A percentile compares a stretch with the other conserved stretches of the same genome.
Conservation (phyloP, 169 alveolate species). For the Hepatocystis sp. region DNA sequence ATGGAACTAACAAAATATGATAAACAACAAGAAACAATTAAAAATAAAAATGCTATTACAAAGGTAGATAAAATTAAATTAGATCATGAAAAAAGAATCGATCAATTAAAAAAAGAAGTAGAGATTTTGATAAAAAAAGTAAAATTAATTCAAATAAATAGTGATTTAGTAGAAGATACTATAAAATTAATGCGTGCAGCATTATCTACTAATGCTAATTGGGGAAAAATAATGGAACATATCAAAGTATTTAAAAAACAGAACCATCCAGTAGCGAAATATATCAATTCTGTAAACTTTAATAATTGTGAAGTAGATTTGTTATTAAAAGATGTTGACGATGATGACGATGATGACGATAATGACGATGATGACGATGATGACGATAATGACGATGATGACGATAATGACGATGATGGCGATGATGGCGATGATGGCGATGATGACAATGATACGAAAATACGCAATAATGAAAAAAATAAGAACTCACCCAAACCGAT, state of each 20-base stretch:
- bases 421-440: no score
- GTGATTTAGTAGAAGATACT: slow-evolving; percentile 86
- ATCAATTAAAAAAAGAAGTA: slow-evolving; percentile 80
- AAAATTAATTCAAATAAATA: slow-evolving; percentile 85
- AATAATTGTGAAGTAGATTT: slow-evolving; percentile 82
- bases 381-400: no score
- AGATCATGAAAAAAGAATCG: slow-evolving; percentile 91
- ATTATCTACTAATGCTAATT: slow-evolving; percentile 90
- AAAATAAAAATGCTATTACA: slow-evolving; percentile 57
- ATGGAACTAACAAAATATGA: slow-evolving; percentile 65
- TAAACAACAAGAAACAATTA: slow-evolving; percentile 66
- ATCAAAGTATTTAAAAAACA: slow-evolving; percentile 89
- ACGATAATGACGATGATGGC: no score
- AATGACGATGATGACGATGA: no score
- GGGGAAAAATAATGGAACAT: slow-evolving; percentile 93
- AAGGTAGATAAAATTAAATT: slow-evolving; percentile 90
- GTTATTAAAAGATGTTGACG: slow-evolving; percentile 72
- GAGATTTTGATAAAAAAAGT: slow-evolving; percentile 85
- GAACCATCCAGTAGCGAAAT: slow-evolving; percentile 91
- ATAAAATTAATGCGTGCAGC: slow-evolving; percentile 83
- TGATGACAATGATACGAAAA: slow-evolving; percentile 46
- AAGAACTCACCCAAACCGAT: slow-evolving; percentile 1
- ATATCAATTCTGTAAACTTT: slow-evolving; percentile 88
- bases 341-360: slow-evolving; percentile 44
- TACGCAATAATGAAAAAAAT: slow-evolving; percentile 58